Percentiles rank a stretch among this genome's conserved stretches.
Conservation (phyloP, 1,284 basidiomycete species). For the Cutaneotrichosporon spelunceum region DNA sequence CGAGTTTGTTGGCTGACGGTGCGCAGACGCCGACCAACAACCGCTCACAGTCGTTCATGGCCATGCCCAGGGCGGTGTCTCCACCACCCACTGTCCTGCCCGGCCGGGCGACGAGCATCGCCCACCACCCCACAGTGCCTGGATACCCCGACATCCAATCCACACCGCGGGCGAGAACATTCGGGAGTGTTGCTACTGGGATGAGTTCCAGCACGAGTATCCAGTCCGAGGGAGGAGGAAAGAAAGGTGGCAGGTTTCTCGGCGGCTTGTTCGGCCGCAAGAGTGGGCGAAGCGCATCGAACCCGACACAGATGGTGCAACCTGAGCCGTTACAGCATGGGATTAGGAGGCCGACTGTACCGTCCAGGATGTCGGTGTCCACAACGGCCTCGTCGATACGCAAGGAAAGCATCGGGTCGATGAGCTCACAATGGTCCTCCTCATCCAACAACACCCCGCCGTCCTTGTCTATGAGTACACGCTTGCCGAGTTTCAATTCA, state of each 20-base stretch:
- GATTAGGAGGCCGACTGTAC: neutral
- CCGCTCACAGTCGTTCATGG: slow-evolving; percentile 5
- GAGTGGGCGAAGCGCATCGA: slow-evolving; percentile 11
- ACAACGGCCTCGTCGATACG: slow-evolving; percentile 13
- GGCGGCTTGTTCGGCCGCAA: slow-evolving; percentile 16
- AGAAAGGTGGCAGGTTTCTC: slow-evolving; percentile 42
- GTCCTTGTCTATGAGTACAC: neutral
- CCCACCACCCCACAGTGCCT: neutral
- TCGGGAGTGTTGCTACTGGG: slow-evolving; percentile 28
- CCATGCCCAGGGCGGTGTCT: neutral
- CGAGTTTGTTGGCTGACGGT: slow-evolving; percentile 12
- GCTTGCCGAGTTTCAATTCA: slow-evolving; percentile 8
- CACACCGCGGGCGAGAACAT: slow-evolving; percentile 22
- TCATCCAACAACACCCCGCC: slow-evolving; percentile 2
- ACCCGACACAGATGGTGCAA: neutral
- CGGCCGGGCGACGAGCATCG: slow-evolving; percentile 1
- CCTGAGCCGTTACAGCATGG: neutral
- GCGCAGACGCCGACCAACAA: slow-evolving; percentile 12
- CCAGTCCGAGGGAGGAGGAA: slow-evolving; percentile 22
- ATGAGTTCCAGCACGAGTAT: slow-evolving; percentile 16
- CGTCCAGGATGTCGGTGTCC: slow-evolving; percentile 9
- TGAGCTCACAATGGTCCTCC: neutral
- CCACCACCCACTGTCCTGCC: neutral
- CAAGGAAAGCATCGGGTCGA: slow-evolving; percentile 11
- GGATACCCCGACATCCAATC: neutral